A percentile compares a stretch with the other conserved stretches of the same genome.
These are phyloP conservation scores for Echium plantagineum DNA, from an alignment of 257 asterid species.

Conservation along the genomic window DNA sequence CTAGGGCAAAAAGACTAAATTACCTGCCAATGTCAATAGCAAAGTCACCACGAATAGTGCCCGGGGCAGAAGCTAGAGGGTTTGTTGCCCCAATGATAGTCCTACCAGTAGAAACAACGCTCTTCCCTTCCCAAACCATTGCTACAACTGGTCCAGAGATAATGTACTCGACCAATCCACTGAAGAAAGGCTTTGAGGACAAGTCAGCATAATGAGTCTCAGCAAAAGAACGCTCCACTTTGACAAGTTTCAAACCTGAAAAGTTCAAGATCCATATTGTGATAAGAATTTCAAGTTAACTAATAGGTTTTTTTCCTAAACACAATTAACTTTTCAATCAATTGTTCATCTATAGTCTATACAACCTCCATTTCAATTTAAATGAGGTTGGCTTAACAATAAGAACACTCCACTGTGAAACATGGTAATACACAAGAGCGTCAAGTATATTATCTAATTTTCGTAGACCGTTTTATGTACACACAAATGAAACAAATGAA, in stretches of 20 bases:
- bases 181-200: conserved; percentile 84
- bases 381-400: too few species aligned
- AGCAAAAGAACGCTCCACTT: conserved; percentile 78
- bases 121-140: conserved; percentile 98
- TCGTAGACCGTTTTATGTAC: too few species aligned
- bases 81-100: conserved; percentile 94
- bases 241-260: conserved; percentile 66
- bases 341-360: too few species aligned
- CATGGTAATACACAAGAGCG: too few species aligned
- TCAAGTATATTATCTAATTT: too few species aligned
- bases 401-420: too few species aligned
- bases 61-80: conserved; percentile 90
- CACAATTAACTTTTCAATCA: too few species aligned
- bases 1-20: not conserved
- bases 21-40: conserved; percentile 90
- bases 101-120: conserved; percentile 79
- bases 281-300: too few species aligned
- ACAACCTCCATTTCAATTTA: not conserved
- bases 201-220: conserved; percentile 91
- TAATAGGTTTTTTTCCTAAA: too few species aligned
- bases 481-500: too few species aligned
- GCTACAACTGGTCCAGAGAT: conserved; percentile 95
- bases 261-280: not conserved
- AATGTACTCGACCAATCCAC: conserved; percentile 73
- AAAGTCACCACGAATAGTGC: conserved; percentile 92